Conservation (phyloP, 768 basidiomycete species). For the Phaeolepiota aurea region DNA sequence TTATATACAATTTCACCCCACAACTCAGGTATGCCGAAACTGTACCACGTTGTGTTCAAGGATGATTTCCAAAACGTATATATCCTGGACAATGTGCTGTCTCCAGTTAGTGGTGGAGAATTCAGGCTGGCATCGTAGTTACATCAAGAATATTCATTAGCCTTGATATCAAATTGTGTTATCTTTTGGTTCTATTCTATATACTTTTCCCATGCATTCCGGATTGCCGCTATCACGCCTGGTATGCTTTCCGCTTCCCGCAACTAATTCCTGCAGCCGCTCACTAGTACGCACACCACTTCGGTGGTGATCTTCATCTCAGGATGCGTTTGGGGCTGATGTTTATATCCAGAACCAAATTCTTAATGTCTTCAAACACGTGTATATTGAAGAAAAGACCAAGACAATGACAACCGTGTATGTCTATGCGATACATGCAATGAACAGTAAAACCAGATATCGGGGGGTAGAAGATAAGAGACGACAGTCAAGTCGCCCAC, state of each 20-base stretch:
- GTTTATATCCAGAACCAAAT: conserved; percentile 96
- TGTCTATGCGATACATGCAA: background rate
- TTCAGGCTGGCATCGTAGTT: no score
- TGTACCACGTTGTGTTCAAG: background rate
- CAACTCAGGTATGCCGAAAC: background rate
- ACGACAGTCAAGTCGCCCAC: no score
- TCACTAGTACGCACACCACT: conserved; percentile 83
- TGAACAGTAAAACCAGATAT: no score
- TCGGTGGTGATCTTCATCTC: conserved; percentile 85
- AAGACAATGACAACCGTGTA: background rate
- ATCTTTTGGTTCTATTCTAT: no score
- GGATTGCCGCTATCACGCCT: conserved; percentile 87
- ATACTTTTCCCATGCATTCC: no score
- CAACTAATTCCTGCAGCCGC: conserved; percentile 1
- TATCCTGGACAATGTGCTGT: background rate
- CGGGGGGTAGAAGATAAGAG: no score
- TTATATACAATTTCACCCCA: background rate
- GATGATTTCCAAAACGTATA: background rate
- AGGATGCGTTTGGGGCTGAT: conserved; percentile 98
- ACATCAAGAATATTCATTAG: no score
- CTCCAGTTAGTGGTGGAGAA: no score
- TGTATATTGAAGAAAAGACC: background rate
- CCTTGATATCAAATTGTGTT: no score
- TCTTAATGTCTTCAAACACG: no score
- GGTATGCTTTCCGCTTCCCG: conserved; percentile 37